Evolutionary conservation across 257 asterid genomes (phyloP).

Genomic region (Nicotiana sylvestris): DNA sequence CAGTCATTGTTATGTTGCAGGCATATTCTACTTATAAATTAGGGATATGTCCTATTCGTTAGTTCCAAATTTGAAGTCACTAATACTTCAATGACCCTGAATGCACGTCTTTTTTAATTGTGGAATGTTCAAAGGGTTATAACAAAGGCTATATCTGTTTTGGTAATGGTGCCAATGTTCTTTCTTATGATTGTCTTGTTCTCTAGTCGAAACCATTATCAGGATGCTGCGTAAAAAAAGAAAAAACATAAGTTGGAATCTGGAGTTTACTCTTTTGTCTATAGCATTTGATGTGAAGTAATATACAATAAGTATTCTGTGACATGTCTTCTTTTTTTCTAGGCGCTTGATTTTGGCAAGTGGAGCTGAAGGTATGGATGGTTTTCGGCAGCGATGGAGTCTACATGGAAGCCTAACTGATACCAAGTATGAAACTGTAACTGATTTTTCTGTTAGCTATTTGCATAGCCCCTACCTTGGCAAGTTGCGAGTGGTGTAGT

Average conservation of each 20-base stretch:
- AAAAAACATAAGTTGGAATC: not conserved
- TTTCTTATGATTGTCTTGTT: not conserved
- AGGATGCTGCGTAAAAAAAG: not conserved
- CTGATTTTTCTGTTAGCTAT: not conserved
- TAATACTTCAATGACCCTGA: not conserved
- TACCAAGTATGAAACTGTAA: conserved; percentile 50
- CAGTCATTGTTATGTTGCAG: not conserved
- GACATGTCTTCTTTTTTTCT: not conserved
- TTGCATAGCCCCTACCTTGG: not conserved
- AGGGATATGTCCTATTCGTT: not conserved
- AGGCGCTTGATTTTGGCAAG: conserved; percentile 94
- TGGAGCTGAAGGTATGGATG: conserved; percentile 85
- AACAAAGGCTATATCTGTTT: too few relatives aligned
- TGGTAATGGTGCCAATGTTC: not conserved
- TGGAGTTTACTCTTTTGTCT: not conserved
- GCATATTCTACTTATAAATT: not conserved
- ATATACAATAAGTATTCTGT: not conserved
- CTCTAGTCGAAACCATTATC: not conserved
- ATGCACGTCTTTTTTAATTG: not conserved
- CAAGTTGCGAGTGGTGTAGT: not conserved
- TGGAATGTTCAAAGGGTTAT: too few relatives aligned
- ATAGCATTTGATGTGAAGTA: not conserved
- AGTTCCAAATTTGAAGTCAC: not conserved
- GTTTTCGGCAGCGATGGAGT: conserved; percentile 93
- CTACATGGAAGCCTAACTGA: conserved; percentile 81